phyloP scores from a whole-genome alignment of 202 grass and related monocot species.

The Saccharum hybrid region DNA sequence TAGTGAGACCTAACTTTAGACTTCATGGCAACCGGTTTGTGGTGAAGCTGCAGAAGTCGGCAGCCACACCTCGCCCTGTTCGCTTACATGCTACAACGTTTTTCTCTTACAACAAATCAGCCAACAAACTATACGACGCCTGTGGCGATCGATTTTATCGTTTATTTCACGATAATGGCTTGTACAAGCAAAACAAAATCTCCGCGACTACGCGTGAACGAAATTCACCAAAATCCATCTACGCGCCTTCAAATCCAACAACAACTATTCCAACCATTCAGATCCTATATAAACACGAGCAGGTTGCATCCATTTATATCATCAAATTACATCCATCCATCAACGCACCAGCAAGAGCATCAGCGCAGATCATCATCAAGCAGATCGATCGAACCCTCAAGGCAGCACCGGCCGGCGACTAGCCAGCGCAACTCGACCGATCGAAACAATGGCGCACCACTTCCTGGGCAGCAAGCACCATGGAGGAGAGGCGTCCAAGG shows the following conservation, averaged over 20 bases:
- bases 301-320: neutral
- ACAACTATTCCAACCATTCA: neutral
- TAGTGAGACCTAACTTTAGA: too few relatives aligned
- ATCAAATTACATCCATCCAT: neutral
- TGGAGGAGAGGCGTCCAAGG: constrained; percentile 13
- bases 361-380: neutral
- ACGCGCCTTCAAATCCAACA: neutral
- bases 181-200: neutral
- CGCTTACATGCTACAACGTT: too few relatives aligned
- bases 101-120: too few relatives aligned
- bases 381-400: neutral
- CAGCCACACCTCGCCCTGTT: too few relatives aligned
- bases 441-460: constrained; percentile 43
- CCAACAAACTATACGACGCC: neutral
- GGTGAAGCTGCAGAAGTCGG: too few relatives aligned
- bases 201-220: neutral
- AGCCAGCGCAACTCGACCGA: neutral
- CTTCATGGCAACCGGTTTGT: too few relatives aligned
- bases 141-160: neutral
- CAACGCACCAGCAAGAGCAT: neutral
- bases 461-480: constrained; percentile 42
- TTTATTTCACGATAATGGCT: neutral
- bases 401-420: too few relatives aligned
- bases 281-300: neutral
- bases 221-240: neutral